Percentiles rank a stretch among this genome's conserved stretches.
Conservation (phyloP, 1,139 yeast species). For the Maudiozyma humilis region DNA sequence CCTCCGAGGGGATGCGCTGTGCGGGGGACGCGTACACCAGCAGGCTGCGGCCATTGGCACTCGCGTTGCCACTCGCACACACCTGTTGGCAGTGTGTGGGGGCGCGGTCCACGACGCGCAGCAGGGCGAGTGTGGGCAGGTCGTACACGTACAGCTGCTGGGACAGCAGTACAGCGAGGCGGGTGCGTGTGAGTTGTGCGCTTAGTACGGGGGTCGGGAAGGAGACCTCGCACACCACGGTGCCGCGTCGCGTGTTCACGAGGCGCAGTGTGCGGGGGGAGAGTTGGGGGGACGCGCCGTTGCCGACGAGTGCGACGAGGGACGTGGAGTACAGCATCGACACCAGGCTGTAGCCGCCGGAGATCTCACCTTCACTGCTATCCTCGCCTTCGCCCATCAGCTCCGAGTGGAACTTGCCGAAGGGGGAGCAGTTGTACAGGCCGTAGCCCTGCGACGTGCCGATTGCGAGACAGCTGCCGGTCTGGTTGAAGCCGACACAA, state of each 20-base stretch:
- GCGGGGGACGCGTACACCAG: conserved; percentile 85
- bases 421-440: conserved; percentile 83
- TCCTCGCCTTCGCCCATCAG: conserved; percentile 16
- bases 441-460: conserved; percentile 74
- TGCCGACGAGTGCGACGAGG: conserved; percentile 75
- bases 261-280: conserved; percentile 78
- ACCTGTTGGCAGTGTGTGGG: conserved; percentile 52
- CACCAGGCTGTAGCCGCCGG: conserved; percentile 63
- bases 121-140: conserved; percentile 73
- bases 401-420: conserved; percentile 67
- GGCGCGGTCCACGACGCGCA: conserved; percentile 81
- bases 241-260: conserved; percentile 68
- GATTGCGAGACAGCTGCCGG: conserved; percentile 76
- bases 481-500: conserved; percentile 74
- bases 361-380: conserved; percentile 32
- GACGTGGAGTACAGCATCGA: conserved; percentile 93
- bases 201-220: conserved; percentile 77
- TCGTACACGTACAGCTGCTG: conserved; percentile 88
- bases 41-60: conserved; percentile 53
- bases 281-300: conserved; percentile 71
- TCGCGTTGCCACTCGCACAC: conserved; percentile 50
- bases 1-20: conserved; percentile 28
- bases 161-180: conserved; percentile 70
- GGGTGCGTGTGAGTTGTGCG: conserved; percentile 65
- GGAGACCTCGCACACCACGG: conserved; percentile 71